phyloP scores from a whole-genome alignment of 2,329 filamentous ascomycete species.

The Harringtonia lauricola region DNA sequence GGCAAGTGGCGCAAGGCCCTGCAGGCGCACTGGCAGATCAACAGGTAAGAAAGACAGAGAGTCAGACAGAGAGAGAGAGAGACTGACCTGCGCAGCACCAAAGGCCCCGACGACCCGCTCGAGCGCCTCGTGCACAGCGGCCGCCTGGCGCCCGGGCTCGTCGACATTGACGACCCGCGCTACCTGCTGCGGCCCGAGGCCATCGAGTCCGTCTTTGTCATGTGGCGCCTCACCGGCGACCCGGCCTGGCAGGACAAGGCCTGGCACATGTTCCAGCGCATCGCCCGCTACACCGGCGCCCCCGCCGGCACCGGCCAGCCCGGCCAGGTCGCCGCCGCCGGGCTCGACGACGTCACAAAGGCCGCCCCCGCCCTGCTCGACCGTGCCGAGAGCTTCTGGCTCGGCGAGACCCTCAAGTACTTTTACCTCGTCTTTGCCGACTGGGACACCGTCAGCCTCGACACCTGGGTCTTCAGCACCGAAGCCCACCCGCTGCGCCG shows the following conservation, averaged over 20 bases:
- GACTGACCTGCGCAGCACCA: not conserved
- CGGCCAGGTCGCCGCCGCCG: constrained; percentile 44
- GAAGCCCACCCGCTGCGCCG: constrained; percentile 41
- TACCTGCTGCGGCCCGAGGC: constrained; percentile 67
- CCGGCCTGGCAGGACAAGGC: constrained; percentile 53
- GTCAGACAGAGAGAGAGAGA: no score
- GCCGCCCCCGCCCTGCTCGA: constrained; percentile 31
- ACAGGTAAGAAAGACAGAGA: not conserved
- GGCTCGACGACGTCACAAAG: constrained; percentile 54
- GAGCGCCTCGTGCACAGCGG: constrained; percentile 27
- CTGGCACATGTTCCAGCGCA: constrained; percentile 62
- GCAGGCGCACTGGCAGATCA: constrained; percentile 9
- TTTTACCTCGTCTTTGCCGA: constrained; percentile 54
- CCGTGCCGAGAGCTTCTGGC: constrained; percentile 68
- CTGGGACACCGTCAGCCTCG: constrained; percentile 45
- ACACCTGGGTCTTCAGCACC: constrained; percentile 51
- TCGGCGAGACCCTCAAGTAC: constrained; percentile 58
- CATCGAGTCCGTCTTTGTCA: constrained; percentile 70
- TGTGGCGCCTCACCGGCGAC: constrained; percentile 65
- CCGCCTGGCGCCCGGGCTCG: constrained; percentile 42
- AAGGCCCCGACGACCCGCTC: constrained; percentile 12
- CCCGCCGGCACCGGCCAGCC: constrained; percentile 13
- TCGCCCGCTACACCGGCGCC: constrained; percentile 50
- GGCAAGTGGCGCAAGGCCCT: constrained; percentile 16
- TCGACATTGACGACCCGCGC: constrained; percentile 39